Evolutionary conservation across 768 basidiomycete species (phyloP).

Genomic region (Sarcodon sp.): DNA sequence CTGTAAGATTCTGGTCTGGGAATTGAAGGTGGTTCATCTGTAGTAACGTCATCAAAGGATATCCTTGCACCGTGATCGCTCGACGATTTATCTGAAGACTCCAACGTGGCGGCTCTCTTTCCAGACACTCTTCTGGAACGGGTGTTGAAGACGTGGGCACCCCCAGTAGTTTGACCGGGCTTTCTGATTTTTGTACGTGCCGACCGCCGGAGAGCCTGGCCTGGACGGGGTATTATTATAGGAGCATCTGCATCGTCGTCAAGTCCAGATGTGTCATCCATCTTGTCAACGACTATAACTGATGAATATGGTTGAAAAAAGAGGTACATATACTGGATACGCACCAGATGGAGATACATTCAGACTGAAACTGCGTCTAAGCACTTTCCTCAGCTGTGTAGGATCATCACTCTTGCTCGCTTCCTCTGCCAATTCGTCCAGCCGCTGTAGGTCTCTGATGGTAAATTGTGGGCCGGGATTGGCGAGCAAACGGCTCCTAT

Average conservation of each 20-base stretch:
- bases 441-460: constrained; percentile 84
- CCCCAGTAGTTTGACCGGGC: constrained; percentile 59
- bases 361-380: constrained; percentile 80
- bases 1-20: constrained; percentile 62
- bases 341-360: constrained; percentile 78
- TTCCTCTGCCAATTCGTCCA: constrained; percentile 90
- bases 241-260: constrained; percentile 83
- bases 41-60: constrained; percentile 23
- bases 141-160: constrained; percentile 68
- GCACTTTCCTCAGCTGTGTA: constrained; percentile 59
- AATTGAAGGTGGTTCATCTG: constrained; percentile 27
- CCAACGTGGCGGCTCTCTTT: constrained; percentile 18
- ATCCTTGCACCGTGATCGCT: constrained; percentile 43
- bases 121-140: constrained; percentile 26
- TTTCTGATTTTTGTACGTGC: constrained; percentile 96
- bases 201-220: constrained; percentile 80
- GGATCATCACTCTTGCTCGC: constrained; percentile 77
- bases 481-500: constrained; percentile 52
- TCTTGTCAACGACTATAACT: constrained; percentile 43
- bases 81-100: constrained; percentile 53
- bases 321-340: constrained; percentile 16
- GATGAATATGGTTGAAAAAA: not conserved
- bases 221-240: constrained; percentile 80
- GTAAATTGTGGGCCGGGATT: constrained; percentile 78
- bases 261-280: constrained; percentile 55